Conservation (phyloP, 2,329 filamentous ascomycete genomes). For the Kalmusia sp. region DNA sequence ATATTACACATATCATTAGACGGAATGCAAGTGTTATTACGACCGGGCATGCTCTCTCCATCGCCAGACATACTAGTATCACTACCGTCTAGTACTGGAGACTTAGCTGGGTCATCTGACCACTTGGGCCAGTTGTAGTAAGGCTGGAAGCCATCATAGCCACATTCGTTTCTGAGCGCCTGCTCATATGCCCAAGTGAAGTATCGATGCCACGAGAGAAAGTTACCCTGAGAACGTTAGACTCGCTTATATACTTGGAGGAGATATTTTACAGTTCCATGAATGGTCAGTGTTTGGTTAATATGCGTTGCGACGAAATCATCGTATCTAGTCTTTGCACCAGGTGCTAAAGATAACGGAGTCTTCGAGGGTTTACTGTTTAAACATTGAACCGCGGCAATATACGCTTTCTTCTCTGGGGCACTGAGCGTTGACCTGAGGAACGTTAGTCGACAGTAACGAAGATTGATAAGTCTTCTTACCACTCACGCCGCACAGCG, state of each 20-base stretch:
- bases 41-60: constrained; percentile 43
- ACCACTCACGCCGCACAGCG: constrained; percentile 54
- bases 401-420: constrained; percentile 43
- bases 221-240: constrained; percentile 33
- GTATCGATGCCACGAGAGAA: constrained; percentile 52
- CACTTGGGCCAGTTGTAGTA: constrained; percentile 63
- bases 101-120: constrained; percentile 52
- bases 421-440: constrained; percentile 30
- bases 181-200: constrained; percentile 52
- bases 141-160: constrained; percentile 51
- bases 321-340: constrained; percentile 43
- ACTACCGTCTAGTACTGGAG: constrained; percentile 64
- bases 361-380: constrained; percentile 37
- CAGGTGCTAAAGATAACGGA: constrained; percentile 32
- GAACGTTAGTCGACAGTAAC: not conserved
- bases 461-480: constrained; percentile 3
- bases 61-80: constrained; percentile 57
- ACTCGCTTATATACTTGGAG: not conserved
- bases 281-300: constrained; percentile 42
- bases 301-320: constrained; percentile 48
- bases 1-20: constrained; percentile 30
- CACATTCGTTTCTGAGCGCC: constrained; percentile 51
- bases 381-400: constrained; percentile 45
- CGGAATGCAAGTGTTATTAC: constrained; percentile 40
- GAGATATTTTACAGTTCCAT: constrained; percentile 34